Evolutionary conservation across 1,139 yeast species (phyloP), one percentile per base, ranked within the genome.

Genomic region (Pneumocystis oryctolagi): DNA sequence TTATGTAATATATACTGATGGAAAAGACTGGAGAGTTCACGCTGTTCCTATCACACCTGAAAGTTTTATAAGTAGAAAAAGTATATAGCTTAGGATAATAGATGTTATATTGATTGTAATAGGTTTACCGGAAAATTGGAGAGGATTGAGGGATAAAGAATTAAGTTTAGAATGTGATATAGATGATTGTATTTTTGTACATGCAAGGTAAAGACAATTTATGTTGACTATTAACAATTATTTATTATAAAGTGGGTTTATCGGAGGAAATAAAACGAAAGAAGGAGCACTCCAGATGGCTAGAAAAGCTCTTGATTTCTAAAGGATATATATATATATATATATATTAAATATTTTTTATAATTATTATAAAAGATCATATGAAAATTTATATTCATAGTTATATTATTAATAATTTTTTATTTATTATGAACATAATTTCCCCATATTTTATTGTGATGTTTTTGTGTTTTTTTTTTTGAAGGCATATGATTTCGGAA

Each of bases 141-240:
- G 98, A 77, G 99, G 99, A 37, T 77, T 90, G 62, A 83, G 98
- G 72, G 98, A 92, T 72, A 90, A 86, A 40, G 87, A 79, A 59
- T 79, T 92, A 70, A 82, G 87, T 67, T 78, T 84, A 67, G 76
- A 80, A 69, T 77, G 89, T 53, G 96, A 95, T 25, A 81, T 92
- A 64, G 83, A 82, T 28, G 96, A 88, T 2, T 87, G 96, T 72
- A 83, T 90, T 39, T 92, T 92, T 73, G 83, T 94, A 64, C 99
- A 92, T 70, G 97, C 97, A 59, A 47, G 55, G 55, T 47, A 47
- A 25, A 47, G 9, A 25, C 12, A 25, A 47, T 47, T 47, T 9
- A 25, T 28, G 20, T 34, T 34, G 12, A 4, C 25, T 25, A 20
- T 25, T 47, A 47, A n/a, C 8, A 18, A 47, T 47, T 25, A 47